Percentiles rank a stretch among this genome's conserved stretches.
These are phyloP conservation scores for Biscogniauxia marginata DNA, from an alignment of 2,329 filamentous ascomycete species.

Conservation along the genomic window DNA sequence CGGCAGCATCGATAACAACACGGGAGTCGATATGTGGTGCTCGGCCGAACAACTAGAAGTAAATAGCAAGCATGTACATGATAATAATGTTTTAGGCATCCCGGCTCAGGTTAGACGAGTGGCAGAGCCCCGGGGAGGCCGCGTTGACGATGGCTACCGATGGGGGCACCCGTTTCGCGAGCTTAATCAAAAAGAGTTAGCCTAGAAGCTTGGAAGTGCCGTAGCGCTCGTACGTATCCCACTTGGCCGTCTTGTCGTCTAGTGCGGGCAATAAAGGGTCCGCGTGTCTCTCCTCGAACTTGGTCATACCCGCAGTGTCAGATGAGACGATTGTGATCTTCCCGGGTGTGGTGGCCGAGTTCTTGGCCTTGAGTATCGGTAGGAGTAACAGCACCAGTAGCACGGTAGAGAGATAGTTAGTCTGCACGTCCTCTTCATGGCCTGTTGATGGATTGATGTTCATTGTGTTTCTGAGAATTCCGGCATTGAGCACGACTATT, in stretches of 20 bases:
- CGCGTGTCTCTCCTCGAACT: constrained; percentile 14
- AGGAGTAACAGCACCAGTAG: constrained; percentile 47
- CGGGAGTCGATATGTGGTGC: constrained; percentile 7
- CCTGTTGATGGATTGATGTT: constrained; percentile 19
- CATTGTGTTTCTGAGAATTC: constrained; percentile 21
- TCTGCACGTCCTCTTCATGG: constrained; percentile 45
- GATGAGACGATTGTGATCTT: constrained; percentile 30
- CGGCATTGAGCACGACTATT: constrained; percentile 37
- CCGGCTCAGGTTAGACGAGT: constrained; percentile 6
- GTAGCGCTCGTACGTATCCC: constrained; percentile 18
- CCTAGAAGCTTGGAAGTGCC: constrained; percentile 28
- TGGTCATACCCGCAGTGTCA: constrained; percentile 20
- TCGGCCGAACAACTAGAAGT: constrained; percentile 6
- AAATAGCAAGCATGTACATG: not conserved
- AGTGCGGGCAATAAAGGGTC: constrained; percentile 14
- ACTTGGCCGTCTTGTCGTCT: constrained; percentile 6
- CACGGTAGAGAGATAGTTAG: constrained; percentile 53
- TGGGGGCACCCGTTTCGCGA: constrained; percentile 26
- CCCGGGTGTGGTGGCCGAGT: constrained; percentile 2
- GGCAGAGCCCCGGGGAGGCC: constrained; percentile 15
- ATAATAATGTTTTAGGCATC: constrained; percentile 1
- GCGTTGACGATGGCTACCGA: constrained; percentile 12
- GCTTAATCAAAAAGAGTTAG: constrained; percentile 30
- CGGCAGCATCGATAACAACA: constrained; percentile 10
- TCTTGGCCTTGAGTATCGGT: constrained; percentile 42